Conservation (phyloP, 768 basidiomycete genomes). For the Cystofilobasidium ferigula region DNA sequence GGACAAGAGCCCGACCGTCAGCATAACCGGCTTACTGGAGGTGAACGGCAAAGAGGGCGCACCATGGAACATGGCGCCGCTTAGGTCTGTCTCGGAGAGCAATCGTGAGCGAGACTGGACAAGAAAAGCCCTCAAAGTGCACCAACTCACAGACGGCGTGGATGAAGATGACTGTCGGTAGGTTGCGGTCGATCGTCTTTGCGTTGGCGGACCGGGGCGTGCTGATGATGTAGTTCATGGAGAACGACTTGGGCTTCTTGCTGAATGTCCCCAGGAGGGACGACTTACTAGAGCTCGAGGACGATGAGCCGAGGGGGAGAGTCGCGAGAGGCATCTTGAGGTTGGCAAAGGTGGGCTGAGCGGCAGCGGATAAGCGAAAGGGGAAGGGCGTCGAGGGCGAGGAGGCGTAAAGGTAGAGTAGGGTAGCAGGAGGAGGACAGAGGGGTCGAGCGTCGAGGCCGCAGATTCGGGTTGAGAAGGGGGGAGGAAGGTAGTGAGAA, state of each 20-base stretch:
- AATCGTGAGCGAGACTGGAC: neutral
- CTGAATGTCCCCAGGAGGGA: no score
- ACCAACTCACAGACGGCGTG: neutral
- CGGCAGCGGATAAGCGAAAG: neutral
- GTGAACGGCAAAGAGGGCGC: neutral
- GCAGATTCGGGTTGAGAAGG: no score
- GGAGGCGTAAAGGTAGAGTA: neutral
- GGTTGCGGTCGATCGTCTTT: neutral
- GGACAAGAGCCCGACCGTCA: neutral
- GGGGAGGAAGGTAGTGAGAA: no score
- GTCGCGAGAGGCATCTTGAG: neutral
- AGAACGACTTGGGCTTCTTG: neutral
- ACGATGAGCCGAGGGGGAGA: neutral
- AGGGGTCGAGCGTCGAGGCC: no score
- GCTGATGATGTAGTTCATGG: conserved; percentile 5
- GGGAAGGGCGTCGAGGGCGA: neutral
- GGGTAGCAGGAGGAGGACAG: no score
- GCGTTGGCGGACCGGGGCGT: conserved; percentile 12
- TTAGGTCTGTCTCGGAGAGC: neutral
- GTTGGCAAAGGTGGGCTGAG: neutral
- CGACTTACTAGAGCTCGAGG: neutral
- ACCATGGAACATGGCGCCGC: neutral
- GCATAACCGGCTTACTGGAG: neutral
- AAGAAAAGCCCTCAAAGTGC: neutral
- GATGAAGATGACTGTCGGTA: neutral